Evolutionary conservation across 345 rosid genomes (phyloP).

Genomic region (Rhizophora mangle): DNA sequence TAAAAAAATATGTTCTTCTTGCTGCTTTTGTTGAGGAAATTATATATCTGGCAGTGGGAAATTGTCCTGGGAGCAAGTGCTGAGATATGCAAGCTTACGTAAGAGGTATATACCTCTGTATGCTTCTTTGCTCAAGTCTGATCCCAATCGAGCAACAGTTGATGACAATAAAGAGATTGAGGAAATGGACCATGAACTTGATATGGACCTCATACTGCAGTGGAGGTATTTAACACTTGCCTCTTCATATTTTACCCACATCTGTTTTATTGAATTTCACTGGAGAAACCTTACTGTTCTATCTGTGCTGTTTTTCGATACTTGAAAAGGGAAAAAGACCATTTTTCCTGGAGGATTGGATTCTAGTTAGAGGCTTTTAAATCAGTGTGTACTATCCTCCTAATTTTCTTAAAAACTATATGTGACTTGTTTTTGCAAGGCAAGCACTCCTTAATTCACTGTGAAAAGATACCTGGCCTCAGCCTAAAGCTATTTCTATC

Average conservation of each 20-base stretch:
- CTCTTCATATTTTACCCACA: neutral
- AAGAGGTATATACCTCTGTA: conserved; percentile 84
- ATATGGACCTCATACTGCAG: conserved; percentile 83
- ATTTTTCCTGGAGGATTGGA: too few relatives aligned
- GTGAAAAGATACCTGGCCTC: too few relatives aligned
- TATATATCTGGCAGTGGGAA: conserved; percentile 72
- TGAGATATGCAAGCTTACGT: conserved; percentile 67
- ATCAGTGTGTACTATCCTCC: too few relatives aligned
- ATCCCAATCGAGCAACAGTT: conserved; percentile 49
- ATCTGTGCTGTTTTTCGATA: neutral
- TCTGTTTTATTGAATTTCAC: neutral
- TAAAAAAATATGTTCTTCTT: neutral
- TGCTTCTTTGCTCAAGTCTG: conserved; percentile 88
- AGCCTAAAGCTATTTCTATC: too few relatives aligned
- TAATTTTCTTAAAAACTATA: too few relatives aligned
- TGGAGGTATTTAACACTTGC: conserved; percentile 65
- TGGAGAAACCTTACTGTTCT: neutral
- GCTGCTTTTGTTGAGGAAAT: conserved; percentile 31
- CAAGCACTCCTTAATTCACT: too few relatives aligned
- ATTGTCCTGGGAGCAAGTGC: conserved; percentile 88
- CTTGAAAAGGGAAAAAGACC: too few relatives aligned
- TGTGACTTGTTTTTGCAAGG: too few relatives aligned
- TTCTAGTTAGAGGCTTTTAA: too few relatives aligned
- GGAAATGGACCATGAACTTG: conserved; percentile 82
- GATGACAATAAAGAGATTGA: conserved; percentile 78